These are phyloP conservation scores for Nannochloropsis salina DNA, from an alignment of 108 stramenopile species.

Conservation along the genomic window DNA sequence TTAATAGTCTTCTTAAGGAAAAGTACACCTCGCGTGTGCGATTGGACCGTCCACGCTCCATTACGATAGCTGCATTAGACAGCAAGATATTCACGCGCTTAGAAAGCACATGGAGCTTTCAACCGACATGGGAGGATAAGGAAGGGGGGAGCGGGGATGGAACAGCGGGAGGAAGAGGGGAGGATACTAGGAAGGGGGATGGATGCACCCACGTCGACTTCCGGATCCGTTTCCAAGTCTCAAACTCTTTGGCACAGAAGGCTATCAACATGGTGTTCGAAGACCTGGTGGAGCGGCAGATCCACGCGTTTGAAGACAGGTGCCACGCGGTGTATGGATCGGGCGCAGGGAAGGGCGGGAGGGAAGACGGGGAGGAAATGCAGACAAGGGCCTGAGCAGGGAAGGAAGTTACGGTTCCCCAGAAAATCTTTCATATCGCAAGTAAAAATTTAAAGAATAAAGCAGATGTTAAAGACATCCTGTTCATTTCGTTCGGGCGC, in stretches of 20 bases:
- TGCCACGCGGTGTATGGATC: constrained; percentile 37
- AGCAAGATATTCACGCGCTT: constrained; percentile 32
- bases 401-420: no score
- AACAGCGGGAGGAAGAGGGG: neutral
- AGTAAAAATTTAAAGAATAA: neutral
- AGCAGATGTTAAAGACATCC: neutral
- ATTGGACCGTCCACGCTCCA: neutral
- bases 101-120: constrained; percentile 43
- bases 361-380: constrained; percentile 20
- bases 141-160: neutral
- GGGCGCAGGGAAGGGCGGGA: constrained; percentile 23
- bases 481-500: neutral
- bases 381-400: neutral
- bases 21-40: constrained; percentile 36
- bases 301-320: constrained; percentile 42
- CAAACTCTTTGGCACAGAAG: constrained; percentile 30
- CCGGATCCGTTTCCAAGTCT: constrained; percentile 39
- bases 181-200: neutral
- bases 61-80: constrained; percentile 27
- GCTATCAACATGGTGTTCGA: constrained; percentile 41
- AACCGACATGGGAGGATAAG: neutral
- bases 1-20: constrained; percentile 38
- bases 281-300: constrained; percentile 41
- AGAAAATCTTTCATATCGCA: neutral
- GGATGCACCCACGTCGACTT: constrained; percentile 34